Base-by-base conservation (phyloP, 1,284 basidiomycete genomes). In the Trichosporon faecale region DNA sequence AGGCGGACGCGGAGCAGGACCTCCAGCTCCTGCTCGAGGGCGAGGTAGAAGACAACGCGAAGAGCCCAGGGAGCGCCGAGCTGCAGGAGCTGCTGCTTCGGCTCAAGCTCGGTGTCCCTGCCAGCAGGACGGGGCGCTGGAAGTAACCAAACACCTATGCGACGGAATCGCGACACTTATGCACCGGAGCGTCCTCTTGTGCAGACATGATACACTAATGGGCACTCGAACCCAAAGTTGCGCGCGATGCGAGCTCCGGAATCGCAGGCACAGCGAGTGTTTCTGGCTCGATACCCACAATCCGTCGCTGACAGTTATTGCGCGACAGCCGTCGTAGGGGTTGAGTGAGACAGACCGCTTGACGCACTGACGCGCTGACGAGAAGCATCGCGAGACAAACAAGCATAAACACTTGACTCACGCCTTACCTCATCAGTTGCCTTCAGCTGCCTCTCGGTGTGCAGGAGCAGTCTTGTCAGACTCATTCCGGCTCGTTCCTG, bases 21-120 rank as follows among this genome's bases (percentile, higher is more conserved):
- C 46, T 79, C 55, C 69, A 76, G 27, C 65, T 77, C 4, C 67
- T 79, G 46, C 65, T 78, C 12, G 70, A 70, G 2, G 76, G 76
- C 1, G 77, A 76, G 49, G 61, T 40, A 18, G 44, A 31, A 64
- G 63, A 29, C 23, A 46, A 33, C 37, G 18, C 57, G 6, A 52
- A 66, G 11, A 37, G 31, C 5, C 60, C 65, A 1, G 76, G 71
- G 3, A 46, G 46, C 5, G 65, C 52, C 1, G 74, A 77, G 66
- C 66, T 78, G 63, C 71, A 70, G 60, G 77, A 78, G 65, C 65
- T 78, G 65, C 23, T 78, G 23, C 29, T 77, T 49, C 70, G 77
- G 7, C 65, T 78, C 8, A 70, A 69, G 35, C 65, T 77, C 14
- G 66, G 68, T 5, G 64, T 21, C 12, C 14, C 49, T 0, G 63